A percentile compares a stretch with the other conserved stretches of the same genome.
Evolutionary conservation across 768 basidiomycete genomes (phyloP).

Genomic region (Pulveroboletus sp.): DNA sequence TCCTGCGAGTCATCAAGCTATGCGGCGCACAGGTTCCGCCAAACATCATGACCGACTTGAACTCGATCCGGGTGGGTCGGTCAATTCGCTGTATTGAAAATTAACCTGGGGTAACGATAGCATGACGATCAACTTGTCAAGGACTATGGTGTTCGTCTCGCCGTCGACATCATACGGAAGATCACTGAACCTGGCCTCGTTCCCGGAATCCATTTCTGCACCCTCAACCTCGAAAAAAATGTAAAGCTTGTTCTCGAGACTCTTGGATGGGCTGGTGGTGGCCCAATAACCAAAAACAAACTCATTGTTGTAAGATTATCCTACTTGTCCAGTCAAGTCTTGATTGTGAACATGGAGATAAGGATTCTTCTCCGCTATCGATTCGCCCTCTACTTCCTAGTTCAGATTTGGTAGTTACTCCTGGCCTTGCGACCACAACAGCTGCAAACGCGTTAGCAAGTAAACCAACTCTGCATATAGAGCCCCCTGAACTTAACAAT

Average conservation of each 20-base stretch:
- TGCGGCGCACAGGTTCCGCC: constrained; percentile 79
- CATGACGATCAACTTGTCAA: constrained; percentile 94
- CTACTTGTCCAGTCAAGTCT: background rate
- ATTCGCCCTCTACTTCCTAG: constrained; percentile 25
- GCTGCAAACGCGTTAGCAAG: constrained; percentile 57
- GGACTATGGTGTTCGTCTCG: constrained; percentile 87
- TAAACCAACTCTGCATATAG: constrained; percentile 47
- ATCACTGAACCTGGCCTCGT: constrained; percentile 56
- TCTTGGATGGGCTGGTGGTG: constrained; percentile 65
- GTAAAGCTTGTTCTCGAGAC: constrained; percentile 81
- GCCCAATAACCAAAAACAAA: constrained; percentile 50
- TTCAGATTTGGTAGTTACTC: constrained; percentile 53
- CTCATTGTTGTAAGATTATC: constrained; percentile 57
- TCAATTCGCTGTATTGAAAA: background rate
- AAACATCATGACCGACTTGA: constrained; percentile 60
- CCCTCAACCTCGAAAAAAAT: constrained; percentile 95
- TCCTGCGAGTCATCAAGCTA: constrained; percentile 86
- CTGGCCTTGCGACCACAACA: constrained; percentile 59
- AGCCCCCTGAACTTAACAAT: constrained; percentile 65
- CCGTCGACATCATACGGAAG: constrained; percentile 72
- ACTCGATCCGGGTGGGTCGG: constrained; percentile 67
- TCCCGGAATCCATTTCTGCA: constrained; percentile 89
- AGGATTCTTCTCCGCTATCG: constrained; percentile 42
- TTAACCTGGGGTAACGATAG: constrained; percentile 36
- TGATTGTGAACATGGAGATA: constrained; percentile 10